A percentile compares a stretch with the other conserved stretches of the same genome.
phyloP scores from a whole-genome alignment of 2,329 filamentous ascomycete genomes.

The Calonectria pteridis region DNA sequence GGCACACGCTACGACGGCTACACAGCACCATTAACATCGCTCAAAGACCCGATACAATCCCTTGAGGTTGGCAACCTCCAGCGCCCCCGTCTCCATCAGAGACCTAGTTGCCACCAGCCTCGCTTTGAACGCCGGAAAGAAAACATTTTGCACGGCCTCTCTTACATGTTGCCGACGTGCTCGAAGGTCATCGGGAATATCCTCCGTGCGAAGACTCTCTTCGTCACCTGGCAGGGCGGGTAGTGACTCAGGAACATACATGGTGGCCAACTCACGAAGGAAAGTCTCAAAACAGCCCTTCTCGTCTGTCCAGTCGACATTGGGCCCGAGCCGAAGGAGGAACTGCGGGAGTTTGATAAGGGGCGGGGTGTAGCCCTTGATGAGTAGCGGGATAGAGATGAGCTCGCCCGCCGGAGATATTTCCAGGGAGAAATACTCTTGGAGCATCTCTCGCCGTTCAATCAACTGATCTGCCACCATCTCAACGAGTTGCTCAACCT shows the following conservation, averaged over 20 bases:
- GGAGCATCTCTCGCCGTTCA: constrained; percentile 84
- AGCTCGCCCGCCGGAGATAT: constrained; percentile 84
- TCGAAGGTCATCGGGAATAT: constrained; percentile 63
- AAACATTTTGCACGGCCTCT: constrained; percentile 82
- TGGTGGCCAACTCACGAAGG: constrained; percentile 86
- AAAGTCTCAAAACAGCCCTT: constrained; percentile 88
- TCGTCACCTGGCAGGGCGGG: constrained; percentile 62
- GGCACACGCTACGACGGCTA: not conserved
- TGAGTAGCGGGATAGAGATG: constrained; percentile 81
- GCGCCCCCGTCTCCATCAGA: constrained; percentile 78
- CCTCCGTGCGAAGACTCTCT: constrained; percentile 50
- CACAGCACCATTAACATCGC: constrained; percentile 72
- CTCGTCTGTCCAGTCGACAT: constrained; percentile 89
- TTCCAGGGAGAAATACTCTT: constrained; percentile 92
- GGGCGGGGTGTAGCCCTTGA: constrained; percentile 90
- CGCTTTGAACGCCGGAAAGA: constrained; percentile 91
- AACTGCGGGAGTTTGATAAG: constrained; percentile 91
- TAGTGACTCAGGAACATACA: constrained; percentile 90
- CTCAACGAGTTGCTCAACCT: constrained; percentile 75
- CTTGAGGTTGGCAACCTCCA: constrained; percentile 93
- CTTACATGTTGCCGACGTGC: constrained; percentile 77
- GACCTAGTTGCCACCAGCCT: constrained; percentile 84
- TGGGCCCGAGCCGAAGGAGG: constrained; percentile 86
- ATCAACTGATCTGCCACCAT: constrained; percentile 78
- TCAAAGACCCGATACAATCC: constrained; percentile 96